A percentile compares a stretch with the other conserved stretches of the same genome.
Conservation (phyloP, 228 moss, liverwort and hornwort genomes). For the Sphagnum magellanicum region DNA sequence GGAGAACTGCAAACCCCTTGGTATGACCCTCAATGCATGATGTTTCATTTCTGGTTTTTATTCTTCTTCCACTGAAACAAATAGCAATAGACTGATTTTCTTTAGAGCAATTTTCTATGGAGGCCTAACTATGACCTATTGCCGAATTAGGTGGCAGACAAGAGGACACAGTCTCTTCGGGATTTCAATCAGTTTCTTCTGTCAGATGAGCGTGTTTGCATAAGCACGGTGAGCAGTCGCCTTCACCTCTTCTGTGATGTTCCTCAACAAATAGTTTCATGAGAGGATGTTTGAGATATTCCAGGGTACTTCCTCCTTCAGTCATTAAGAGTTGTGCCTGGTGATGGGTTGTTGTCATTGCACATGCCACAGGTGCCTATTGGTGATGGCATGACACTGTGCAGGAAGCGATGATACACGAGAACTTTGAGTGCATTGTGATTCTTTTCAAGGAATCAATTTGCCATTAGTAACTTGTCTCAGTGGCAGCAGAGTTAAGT, state of each 20-base stretch:
- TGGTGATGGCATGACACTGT: conserved; percentile 93
- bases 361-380: conserved; percentile 58
- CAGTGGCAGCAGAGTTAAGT: too few relatives aligned
- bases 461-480: too few relatives aligned
- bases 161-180: conserved; percentile 62
- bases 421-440: background rate
- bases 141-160: conserved; percentile 43
- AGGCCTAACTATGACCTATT: too few relatives aligned
- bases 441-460: too few relatives aligned
- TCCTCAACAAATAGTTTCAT: background rate
- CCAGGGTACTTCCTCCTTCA: too few relatives aligned
- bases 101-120: too few relatives aligned
- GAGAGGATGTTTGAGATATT: background rate
- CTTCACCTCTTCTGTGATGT: background rate
- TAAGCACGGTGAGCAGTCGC: conserved; percentile 47
- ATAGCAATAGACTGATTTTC: too few relatives aligned
- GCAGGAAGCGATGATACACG: conserved; percentile 54
- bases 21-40: conserved; percentile 19
- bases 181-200: conserved; percentile 71
- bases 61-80: background rate
- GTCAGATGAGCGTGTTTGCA: conserved; percentile 56
- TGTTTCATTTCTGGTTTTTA: background rate
- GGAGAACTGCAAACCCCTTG: conserved; percentile 75
- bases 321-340: too few relatives aligned
- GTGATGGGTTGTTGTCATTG: too few relatives aligned